Evolutionary conservation across 495 filamentous ascomycete genomes (phyloP), one percentile per base, ranked within the genome.

Genomic region (Penicillium paradoxum): DNA sequence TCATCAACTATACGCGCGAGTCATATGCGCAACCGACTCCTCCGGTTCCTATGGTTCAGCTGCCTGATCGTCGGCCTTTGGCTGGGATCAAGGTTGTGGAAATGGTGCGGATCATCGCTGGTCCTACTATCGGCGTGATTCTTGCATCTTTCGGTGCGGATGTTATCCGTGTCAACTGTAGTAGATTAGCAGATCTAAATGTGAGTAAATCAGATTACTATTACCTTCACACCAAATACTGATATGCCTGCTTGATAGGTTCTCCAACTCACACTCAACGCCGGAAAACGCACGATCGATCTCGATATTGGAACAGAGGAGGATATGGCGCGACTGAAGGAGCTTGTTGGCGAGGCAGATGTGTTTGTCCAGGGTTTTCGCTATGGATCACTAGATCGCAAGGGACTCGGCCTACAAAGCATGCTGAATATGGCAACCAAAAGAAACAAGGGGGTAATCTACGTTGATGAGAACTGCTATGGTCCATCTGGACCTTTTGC

Each of bases 381-480:
- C 0, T 74, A 73, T 0, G 73, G 73, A 0, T 75, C 70, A 2
- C 54, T 83, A 8, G 78, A 78, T 4, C 73, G 74, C 18, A 73
- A 75, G 32, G 81, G 82, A 0, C 76, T 81, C 46, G 76, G 78
- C 4, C 56, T 73, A 9, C 55, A 72, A 2, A 69, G 70, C 18
- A 68, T 83, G n/a, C 64, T 80, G 3, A 73, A 78, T n/a, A 45
- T 82, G 24, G 73, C 68, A 1, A 54, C 49, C 15, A 59, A 53
- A 2, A 60, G 79, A 22, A 73, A 73, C 22, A 79, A 75, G 52
- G 83, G 83, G 1, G 77, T 84, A 40, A 72, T 88, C 43, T 85
- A 84, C 52, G 79, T 86, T 0, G 70, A 75, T 14, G 83, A 86
- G 58, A 81, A 86, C 65, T 85, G 83, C 56, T 87, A 84, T 58